Evolutionary conservation across 345 rosid genomes (phyloP), one percentile per base, ranked within the genome.

Genomic region (Eutrema heterophyllum): DNA sequence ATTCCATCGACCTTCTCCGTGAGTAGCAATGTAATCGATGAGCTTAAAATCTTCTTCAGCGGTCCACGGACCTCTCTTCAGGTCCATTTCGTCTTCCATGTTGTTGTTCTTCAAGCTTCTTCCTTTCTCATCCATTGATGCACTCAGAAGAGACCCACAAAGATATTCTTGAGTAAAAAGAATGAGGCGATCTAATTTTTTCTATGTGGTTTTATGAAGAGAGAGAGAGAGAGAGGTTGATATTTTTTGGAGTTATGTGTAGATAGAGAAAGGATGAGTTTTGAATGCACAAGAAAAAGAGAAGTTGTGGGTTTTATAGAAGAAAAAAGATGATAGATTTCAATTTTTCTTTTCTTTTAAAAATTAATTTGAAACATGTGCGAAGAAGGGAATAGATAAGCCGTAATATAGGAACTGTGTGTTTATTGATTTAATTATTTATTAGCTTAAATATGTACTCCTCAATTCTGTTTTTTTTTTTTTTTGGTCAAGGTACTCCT

Each of bases 1-100:
- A 70, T 94, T 94, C 98, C 98, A 94, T 65, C 97, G 88, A 41
- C 98, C 98, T 68, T 91, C 97, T 15, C 96, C 97, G 7, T 94
- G 90, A 40, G 78, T 67, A 67, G 89, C 78, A 83, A 94, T 89
- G 87, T 88, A 88, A 84, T 89, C 83, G 49, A 89, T 80, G 80
- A 94, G 96, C 65, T 88, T 88, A 53, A 84, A 77, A 79, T 94
- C 97, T 81, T 94, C 98, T 74, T 94, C 96, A 38, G 87, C 83
- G 0, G 91, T 88, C 98, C 98, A 94, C 2, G 98, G 98, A 7
- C 98, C 98, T 75, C 96, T 77, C 62, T 90, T 82, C 6, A 94
- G 76, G 53, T 86, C 88, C 82, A 67, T 41, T 50, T 82, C 88
- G 29, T 89, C 89, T 57, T 89, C 97, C 63, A 55, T 82, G 55